Evolutionary conservation across 257 asterid genomes (phyloP).

Genomic region (Solanum virginianum): DNA sequence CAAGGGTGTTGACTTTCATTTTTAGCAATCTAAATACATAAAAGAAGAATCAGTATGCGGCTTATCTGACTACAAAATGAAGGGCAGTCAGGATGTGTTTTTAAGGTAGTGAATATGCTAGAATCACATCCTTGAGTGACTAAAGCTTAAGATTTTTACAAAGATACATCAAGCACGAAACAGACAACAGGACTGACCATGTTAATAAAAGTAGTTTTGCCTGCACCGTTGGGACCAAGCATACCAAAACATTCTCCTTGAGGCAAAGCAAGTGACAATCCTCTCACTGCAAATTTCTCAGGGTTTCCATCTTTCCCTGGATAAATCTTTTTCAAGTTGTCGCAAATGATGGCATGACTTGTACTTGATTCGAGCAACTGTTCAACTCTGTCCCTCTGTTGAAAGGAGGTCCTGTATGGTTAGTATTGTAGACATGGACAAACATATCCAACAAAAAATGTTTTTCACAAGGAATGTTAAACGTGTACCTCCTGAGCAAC

Average conservation of each 20-base stretch:
- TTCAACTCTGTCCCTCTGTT: constrained; percentile 80
- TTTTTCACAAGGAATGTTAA: neutral
- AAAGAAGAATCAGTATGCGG: neutral
- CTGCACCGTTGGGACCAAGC: constrained; percentile 99
- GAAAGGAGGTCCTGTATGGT: constrained; percentile 6
- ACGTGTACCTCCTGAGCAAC: constrained; percentile 69
- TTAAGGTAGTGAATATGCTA: neutral
- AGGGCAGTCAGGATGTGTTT: neutral
- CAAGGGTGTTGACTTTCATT: neutral
- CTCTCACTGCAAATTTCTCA: constrained; percentile 81
- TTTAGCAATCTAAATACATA: neutral
- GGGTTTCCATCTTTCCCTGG: constrained; percentile 94
- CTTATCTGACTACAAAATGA: neutral
- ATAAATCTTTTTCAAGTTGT: constrained; percentile 65
- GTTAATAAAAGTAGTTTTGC: constrained; percentile 89
- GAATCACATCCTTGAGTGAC: neutral
- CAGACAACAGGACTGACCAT: constrained; percentile 47
- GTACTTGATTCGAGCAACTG: constrained; percentile 55
- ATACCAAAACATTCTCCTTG: constrained; percentile 97
- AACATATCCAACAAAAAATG: neutral
- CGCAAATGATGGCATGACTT: constrained; percentile 54
- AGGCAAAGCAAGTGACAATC: constrained; percentile 81
- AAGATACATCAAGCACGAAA: neutral
- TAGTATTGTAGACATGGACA: neutral
- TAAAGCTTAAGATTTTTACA: neutral